phyloP scores from a whole-genome alignment of 2,329 filamentous ascomycete species.

The Fonsecaea erecta region DNA sequence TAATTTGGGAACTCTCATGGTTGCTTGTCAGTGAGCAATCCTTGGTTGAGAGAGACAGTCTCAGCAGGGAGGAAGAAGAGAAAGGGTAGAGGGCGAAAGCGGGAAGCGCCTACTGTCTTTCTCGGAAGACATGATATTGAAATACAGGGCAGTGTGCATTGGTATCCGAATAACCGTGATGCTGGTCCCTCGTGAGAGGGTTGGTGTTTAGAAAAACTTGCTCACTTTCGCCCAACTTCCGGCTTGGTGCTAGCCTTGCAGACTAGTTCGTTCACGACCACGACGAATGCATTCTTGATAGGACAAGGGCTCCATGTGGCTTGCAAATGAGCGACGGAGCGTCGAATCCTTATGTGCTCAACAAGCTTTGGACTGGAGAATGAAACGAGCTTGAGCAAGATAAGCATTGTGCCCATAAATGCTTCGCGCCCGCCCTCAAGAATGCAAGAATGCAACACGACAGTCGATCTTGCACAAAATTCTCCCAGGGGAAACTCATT shows the following conservation, averaged over 20 bases:
- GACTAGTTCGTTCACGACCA: conserved; percentile 2
- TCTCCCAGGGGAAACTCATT: not conserved
- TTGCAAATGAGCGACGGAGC: not conserved
- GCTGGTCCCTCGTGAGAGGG: not conserved
- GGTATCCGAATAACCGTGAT: not conserved
- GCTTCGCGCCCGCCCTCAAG: not conserved
- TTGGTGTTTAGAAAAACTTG: not conserved
- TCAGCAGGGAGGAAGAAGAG: not conserved
- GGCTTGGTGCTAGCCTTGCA: conserved; percentile 1
- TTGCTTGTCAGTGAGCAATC: not conserved
- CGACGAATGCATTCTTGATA: not conserved
- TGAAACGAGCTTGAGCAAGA: conserved; percentile 1
- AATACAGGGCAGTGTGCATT: not conserved
- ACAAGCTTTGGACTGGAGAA: not conserved
- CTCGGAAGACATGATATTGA: not conserved
- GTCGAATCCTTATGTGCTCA: not conserved
- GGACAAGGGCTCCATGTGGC: not conserved
- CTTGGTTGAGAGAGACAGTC: not conserved
- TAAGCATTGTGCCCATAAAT: not conserved
- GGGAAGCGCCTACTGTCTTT: not conserved
- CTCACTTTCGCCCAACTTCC: not conserved
- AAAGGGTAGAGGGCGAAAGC: not conserved
- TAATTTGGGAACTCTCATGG: not conserved
- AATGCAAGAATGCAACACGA: not conserved
- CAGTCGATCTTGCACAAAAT: not conserved